Evolutionary conservation across 768 basidiomycete species (phyloP).

Genomic region (Suillus subalutaceus): DNA sequence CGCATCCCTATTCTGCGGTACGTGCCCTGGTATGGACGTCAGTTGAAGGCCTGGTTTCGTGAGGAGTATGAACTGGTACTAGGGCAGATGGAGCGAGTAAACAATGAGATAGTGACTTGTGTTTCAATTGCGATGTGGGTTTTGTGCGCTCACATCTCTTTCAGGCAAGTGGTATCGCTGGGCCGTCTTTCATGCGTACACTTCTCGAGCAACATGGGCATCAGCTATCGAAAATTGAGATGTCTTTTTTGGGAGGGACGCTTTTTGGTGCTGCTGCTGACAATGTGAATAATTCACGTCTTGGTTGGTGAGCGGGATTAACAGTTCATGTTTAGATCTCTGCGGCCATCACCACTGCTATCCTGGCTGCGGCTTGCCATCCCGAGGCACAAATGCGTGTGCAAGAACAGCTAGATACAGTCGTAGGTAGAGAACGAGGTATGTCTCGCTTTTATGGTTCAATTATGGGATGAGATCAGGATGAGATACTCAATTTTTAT

Average conservation of each 20-base stretch:
- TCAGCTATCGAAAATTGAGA: constrained; percentile 50
- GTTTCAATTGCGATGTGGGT: neutral
- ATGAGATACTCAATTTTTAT: neutral
- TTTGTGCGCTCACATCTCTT: neutral
- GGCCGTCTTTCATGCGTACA: constrained; percentile 48
- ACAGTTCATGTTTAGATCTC: constrained; percentile 37
- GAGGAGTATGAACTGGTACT: constrained; percentile 55
- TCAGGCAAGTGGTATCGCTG: constrained; percentile 13
- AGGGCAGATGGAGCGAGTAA: too few relatives aligned
- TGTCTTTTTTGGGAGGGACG: constrained; percentile 56
- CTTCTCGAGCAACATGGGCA: constrained; percentile 51
- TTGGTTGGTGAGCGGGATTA: neutral
- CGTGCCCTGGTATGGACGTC: constrained; percentile 59
- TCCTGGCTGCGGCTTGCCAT: constrained; percentile 59
- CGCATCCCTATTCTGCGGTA: constrained; percentile 35
- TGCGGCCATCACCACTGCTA: constrained; percentile 48
- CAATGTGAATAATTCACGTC: constrained; percentile 31
- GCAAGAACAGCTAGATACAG: constrained; percentile 54
- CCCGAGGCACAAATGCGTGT: constrained; percentile 52
- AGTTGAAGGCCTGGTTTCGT: constrained; percentile 51
- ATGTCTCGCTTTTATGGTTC: neutral
- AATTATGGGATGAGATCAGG: neutral
- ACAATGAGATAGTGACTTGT: constrained; percentile 38
- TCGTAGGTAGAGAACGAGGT: constrained; percentile 46
- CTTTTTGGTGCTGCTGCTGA: constrained; percentile 64